Percentiles rank a stretch among this genome's conserved stretches.
Evolutionary conservation across 2,329 filamentous ascomycete species (phyloP).

Genomic region (Hymenoscyphus salicellus): DNA sequence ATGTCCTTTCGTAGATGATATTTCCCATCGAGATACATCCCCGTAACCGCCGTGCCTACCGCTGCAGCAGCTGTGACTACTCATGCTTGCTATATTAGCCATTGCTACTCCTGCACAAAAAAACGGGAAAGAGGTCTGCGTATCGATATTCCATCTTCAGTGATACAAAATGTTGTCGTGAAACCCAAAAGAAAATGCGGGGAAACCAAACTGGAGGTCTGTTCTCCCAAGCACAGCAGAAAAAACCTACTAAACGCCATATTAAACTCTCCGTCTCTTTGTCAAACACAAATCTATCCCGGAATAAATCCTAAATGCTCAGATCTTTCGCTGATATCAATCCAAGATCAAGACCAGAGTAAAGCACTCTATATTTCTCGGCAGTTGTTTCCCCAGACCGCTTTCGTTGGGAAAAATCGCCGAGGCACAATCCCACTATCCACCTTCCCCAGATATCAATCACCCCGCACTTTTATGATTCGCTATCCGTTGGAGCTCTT

Average conservation of each 20-base stretch:
- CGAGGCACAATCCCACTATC: too few relatives aligned
- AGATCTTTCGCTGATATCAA: not conserved
- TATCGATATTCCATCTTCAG: not conserved
- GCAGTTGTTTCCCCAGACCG: too few relatives aligned
- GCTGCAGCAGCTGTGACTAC: conserved; percentile 29
- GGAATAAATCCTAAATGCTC: not conserved
- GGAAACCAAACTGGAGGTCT: not conserved
- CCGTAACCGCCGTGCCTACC: conserved; percentile 44
- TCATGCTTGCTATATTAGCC: conserved; percentile 17
- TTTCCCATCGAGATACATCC: conserved; percentile 65
- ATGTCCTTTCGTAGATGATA: conserved; percentile 65
- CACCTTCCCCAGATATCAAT: too few relatives aligned
- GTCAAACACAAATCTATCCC: not conserved
- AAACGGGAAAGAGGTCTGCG: not conserved
- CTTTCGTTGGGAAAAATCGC: too few relatives aligned
- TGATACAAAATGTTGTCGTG: not conserved
- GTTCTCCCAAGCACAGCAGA: not conserved
- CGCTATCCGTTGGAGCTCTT: not conserved
- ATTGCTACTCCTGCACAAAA: not conserved
- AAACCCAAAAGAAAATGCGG: not conserved
- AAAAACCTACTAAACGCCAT: not conserved
- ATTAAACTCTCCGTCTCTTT: not conserved
- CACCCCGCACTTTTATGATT: not conserved
- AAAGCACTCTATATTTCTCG: too few relatives aligned
- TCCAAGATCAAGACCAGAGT: too few relatives aligned